These are phyloP conservation scores for Pythium diclinum DNA, from an alignment of 352 stramenopile species.

Conservation along the genomic window DNA sequence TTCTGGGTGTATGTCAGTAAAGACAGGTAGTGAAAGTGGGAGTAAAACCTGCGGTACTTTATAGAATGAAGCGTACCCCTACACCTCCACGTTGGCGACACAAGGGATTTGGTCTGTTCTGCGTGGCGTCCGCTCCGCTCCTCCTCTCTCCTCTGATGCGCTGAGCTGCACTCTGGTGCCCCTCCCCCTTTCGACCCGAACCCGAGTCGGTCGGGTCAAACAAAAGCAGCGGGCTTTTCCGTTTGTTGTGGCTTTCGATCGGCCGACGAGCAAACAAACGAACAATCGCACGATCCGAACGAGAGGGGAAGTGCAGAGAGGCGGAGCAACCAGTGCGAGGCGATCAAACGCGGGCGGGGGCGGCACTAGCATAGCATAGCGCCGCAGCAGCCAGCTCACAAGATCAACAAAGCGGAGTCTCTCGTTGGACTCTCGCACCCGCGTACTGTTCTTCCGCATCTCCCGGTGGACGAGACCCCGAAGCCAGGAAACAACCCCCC, in stretches of 20 bases:
- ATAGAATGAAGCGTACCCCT: constrained; percentile 2
- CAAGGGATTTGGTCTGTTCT: background rate
- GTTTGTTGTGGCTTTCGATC: constrained; percentile 6
- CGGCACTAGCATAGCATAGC: background rate
- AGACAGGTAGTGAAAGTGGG: background rate
- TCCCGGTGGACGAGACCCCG: constrained; percentile 1
- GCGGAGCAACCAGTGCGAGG: constrained; percentile 7
- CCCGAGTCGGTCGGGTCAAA: too few species aligned
- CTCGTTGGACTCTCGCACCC: constrained; percentile 6
- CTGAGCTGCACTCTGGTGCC: background rate
- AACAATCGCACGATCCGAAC: constrained; percentile 30
- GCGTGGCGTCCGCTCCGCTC: background rate
- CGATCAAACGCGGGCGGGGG: background rate
- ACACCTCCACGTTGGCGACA: background rate
- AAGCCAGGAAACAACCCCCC: too few species aligned
- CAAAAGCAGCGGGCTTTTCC: constrained; percentile 16
- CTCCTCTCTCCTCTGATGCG: constrained; percentile 1
- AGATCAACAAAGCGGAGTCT: constrained; percentile 7
- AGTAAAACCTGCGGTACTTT: background rate
- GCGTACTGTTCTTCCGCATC: background rate
- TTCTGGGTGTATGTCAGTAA: background rate
- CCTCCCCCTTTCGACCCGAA: background rate
- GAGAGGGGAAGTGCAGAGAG: constrained; percentile 19
- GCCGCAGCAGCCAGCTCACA: background rate
- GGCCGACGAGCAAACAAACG: constrained; percentile 16